These are phyloP conservation scores for Ganoderma multipileum DNA, from an alignment of 1,284 basidiomycete species.

Conservation along the genomic window DNA sequence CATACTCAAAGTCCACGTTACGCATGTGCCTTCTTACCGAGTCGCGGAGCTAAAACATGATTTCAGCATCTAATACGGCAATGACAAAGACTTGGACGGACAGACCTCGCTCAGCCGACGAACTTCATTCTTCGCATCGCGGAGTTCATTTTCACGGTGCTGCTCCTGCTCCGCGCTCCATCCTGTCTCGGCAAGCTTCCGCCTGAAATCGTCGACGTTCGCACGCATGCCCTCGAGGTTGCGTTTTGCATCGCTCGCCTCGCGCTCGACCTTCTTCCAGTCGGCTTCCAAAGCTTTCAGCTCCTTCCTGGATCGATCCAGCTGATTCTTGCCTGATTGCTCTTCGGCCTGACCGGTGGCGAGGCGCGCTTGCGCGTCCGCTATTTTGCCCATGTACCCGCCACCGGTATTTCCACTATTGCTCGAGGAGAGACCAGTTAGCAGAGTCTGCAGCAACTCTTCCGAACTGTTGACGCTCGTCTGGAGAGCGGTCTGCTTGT, in stretches of 20 bases:
- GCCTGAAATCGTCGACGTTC: slow-evolving; percentile 66
- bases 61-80: too few species aligned
- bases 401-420: slow-evolving; percentile 78
- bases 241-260: slow-evolving; percentile 79
- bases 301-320: slow-evolving; percentile 84
- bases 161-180: slow-evolving; percentile 86
- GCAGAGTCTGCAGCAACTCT: slow-evolving; percentile 93
- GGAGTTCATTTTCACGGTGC: slow-evolving; percentile 64
- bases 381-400: slow-evolving; percentile 96
- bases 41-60: slow-evolving; percentile 72
- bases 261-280: slow-evolving; percentile 88
- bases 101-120: slow-evolving; percentile 71
- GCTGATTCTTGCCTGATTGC: slow-evolving; percentile 83
- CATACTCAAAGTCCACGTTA: slow-evolving; percentile 86
- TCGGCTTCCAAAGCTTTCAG: slow-evolving; percentile 79
- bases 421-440: slow-evolving; percentile 85
- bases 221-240: slow-evolving; percentile 69
- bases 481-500: slow-evolving; percentile 71
- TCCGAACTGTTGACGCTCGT: slow-evolving; percentile 79
- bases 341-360: slow-evolving; percentile 86
- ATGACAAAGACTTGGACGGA: too few species aligned
- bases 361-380: slow-evolving; percentile 82
- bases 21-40: slow-evolving; percentile 72
- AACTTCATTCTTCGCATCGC: slow-evolving; percentile 64
- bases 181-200: slow-evolving; percentile 66